Conservation (phyloP, 305 asterid species). For the Fraxinus angustifolia region DNA sequence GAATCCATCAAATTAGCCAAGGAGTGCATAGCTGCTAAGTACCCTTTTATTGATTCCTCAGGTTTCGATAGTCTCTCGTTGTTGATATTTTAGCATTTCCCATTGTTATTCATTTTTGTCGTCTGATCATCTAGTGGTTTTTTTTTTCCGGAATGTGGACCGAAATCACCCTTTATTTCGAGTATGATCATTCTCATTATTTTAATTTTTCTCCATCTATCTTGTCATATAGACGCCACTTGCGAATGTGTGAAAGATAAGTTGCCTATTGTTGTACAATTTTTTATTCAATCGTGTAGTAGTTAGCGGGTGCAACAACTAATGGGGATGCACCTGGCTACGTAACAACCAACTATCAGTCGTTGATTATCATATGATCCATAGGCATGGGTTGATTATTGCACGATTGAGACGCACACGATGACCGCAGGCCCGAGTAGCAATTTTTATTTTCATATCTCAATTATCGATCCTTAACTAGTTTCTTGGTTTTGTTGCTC, state of each 20-base stretch:
- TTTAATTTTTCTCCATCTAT: background rate
- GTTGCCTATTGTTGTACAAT: background rate
- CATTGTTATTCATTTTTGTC: no score
- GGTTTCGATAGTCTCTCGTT: background rate
- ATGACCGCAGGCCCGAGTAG: background rate
- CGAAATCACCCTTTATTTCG: background rate
- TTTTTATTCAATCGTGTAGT: background rate
- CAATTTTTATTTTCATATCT: background rate
- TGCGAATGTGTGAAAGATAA: background rate
- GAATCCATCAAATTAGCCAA: background rate
- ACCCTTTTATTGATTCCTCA: background rate
- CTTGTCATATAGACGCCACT: no score
- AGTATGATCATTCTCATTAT: background rate
- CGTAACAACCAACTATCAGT: background rate
- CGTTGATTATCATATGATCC: background rate
- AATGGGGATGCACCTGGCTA: background rate
- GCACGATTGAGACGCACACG: no score
- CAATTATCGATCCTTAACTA: background rate
- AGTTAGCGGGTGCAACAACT: background rate
- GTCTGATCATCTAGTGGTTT: background rate
- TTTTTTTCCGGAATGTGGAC: no score
- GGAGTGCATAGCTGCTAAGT: background rate
- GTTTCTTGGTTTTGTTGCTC: background rate
- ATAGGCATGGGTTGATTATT: background rate
- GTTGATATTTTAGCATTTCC: background rate